Conservation (phyloP, 495 filamentous ascomycete genomes). For the Talaromyces wortmannii region DNA sequence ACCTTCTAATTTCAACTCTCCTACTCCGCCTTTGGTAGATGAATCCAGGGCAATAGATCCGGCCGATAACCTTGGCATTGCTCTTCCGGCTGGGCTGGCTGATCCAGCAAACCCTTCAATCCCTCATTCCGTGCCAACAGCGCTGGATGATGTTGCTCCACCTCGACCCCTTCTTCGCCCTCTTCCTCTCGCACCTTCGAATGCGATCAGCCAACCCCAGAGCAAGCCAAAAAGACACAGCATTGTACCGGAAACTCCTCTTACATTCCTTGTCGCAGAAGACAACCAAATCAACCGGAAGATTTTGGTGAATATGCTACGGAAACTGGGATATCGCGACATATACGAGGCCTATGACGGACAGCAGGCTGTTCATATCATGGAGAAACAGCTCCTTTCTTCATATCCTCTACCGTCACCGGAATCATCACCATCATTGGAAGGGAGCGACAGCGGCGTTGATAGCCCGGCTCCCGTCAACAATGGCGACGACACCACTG, state of each 20-base stretch:
- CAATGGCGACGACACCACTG: neutral
- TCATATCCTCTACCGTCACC: constrained; percentile 9
- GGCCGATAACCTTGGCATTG: neutral
- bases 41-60: neutral
- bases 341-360: constrained; percentile 69
- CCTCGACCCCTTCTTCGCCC: neutral
- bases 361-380: constrained; percentile 62
- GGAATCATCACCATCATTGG: neutral
- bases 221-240: constrained; percentile 3
- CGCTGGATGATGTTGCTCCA: neutral
- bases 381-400: constrained; percentile 33
- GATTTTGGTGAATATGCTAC: constrained; percentile 62
- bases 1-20: neutral
- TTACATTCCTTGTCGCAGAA: constrained; percentile 71
- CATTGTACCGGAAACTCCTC: constrained; percentile 52
- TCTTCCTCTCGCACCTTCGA: neutral
- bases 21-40: neutral
- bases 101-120: neutral
- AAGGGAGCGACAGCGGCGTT: constrained; percentile 1
- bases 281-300: constrained; percentile 78
- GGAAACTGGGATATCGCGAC: constrained; percentile 60
- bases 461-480: neutral
- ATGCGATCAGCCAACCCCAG: neutral
- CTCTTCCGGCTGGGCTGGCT: neutral
- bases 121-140: neutral